Conservation (phyloP, 805 yeast species). For the Helenozyma baotianmanensis region DNA sequence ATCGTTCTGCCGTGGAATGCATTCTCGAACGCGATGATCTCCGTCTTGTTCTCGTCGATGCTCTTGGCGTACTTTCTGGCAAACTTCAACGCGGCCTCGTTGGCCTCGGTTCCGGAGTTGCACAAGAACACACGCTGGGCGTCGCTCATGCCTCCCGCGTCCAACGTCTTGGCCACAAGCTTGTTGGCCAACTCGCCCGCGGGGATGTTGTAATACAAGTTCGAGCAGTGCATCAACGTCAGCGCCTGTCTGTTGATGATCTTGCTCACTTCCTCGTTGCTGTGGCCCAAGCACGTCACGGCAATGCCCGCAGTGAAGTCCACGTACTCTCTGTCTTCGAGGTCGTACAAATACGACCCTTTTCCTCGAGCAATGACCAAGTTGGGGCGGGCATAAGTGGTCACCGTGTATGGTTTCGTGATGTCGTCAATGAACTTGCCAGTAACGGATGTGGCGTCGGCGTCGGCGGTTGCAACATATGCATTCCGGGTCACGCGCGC, state of each 20-base stretch:
- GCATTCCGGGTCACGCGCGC: no score
- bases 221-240: slow-evolving; percentile 77
- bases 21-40: slow-evolving; percentile 79
- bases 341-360: slow-evolving; percentile 78
- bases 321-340: slow-evolving; percentile 70
- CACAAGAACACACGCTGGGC: slow-evolving; percentile 70
- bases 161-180: slow-evolving; percentile 63
- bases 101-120: slow-evolving; percentile 59
- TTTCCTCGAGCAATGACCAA: slow-evolving; percentile 74
- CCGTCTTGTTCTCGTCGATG: slow-evolving; percentile 53
- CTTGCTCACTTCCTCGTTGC: slow-evolving; percentile 68
- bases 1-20: slow-evolving; percentile 94
- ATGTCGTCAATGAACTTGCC: slow-evolving; percentile 41
- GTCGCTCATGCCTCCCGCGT: slow-evolving; percentile 72
- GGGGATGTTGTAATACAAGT: slow-evolving; percentile 78
- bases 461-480: slow-evolving; percentile 23
- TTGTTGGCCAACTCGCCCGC: slow-evolving; percentile 74
- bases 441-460: slow-evolving; percentile 28
- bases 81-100: slow-evolving; percentile 57
- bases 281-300: slow-evolving; percentile 91
- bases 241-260: slow-evolving; percentile 68
- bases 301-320: slow-evolving; percentile 97
- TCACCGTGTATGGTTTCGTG: slow-evolving; percentile 54
- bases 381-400: slow-evolving; percentile 78
- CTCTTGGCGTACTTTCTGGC: slow-evolving; percentile 75